phyloP scores from a whole-genome alignment of 1,139 yeast genomes.

The Taphrina communis region DNA sequence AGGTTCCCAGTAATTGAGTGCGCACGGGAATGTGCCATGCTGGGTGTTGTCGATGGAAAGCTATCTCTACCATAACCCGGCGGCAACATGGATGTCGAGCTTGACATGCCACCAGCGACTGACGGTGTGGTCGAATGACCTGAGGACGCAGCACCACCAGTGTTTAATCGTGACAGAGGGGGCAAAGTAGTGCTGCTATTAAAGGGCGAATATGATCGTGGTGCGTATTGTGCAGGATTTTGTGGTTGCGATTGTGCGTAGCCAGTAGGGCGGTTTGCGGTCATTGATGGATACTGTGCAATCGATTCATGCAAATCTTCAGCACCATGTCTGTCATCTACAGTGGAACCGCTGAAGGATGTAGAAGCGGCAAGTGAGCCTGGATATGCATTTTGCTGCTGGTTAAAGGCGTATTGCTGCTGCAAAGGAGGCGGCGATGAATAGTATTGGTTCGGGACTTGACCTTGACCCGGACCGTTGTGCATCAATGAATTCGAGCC shows the following conservation, averaged over 20 bases:
- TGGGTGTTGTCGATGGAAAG: slow-evolving; percentile 1
- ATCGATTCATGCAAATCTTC: background rate
- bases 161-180: slow-evolving; percentile 17
- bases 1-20: slow-evolving; percentile 13
- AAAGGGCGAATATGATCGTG: slow-evolving; percentile 13
- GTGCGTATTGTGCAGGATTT: background rate
- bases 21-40: slow-evolving; percentile 13
- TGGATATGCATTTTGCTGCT: slow-evolving; percentile 17
- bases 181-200: background rate
- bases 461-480: background rate
- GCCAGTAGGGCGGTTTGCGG: background rate
- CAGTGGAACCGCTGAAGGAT: background rate
- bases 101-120: slow-evolving; percentile 19
- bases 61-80: slow-evolving; percentile 28
- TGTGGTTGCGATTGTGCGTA: background rate
- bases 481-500: background rate
- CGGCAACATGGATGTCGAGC: slow-evolving; percentile 29
- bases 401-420: slow-evolving; percentile 23
- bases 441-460: slow-evolving; percentile 1
- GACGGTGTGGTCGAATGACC: slow-evolving; percentile 27
- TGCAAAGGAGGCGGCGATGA: slow-evolving; percentile 32
- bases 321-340: background rate
- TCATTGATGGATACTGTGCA: background rate
- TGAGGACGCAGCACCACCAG: slow-evolving; percentile 24
- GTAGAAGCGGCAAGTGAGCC: background rate